phyloP scores from a whole-genome alignment of 306 rosid genomes.

The Vigna mungo region DNA sequence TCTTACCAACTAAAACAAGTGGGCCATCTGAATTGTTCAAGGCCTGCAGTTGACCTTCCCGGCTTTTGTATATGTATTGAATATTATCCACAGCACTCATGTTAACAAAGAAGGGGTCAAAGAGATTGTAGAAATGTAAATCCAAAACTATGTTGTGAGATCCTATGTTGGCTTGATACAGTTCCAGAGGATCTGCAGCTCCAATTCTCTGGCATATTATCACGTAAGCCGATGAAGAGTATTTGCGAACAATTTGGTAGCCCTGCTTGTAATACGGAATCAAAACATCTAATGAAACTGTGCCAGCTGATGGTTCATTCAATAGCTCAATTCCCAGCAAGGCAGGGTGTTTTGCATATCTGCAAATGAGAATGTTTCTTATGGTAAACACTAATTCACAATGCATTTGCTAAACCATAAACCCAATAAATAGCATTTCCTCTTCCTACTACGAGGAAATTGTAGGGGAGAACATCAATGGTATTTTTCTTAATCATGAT shows the following conservation, averaged over 20 bases:
- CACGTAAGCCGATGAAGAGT: conserved; percentile 77
- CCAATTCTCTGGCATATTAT: conserved; percentile 94
- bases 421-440: neutral
- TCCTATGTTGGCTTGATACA: conserved; percentile 70
- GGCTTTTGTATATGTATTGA: conserved; percentile 72
- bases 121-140: conserved; percentile 70
- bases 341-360: conserved; percentile 76
- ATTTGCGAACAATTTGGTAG: conserved; percentile 74
- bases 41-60: conserved; percentile 73
- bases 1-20: conserved; percentile 72
- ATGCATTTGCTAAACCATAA: conserved; percentile 31
- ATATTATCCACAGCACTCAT: conserved; percentile 75
- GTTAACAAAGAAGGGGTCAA: conserved; percentile 72
- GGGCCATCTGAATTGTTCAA: conserved; percentile 77
- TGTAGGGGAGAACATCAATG: too few relatives aligned
- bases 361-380: conserved; percentile 50
- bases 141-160: conserved; percentile 51
- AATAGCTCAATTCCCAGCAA: conserved; percentile 90
- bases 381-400: conserved; percentile 10
- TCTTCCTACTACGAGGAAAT: neutral
- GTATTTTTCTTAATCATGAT: conserved; percentile 2
- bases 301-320: conserved; percentile 80
- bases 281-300: conserved; percentile 73
- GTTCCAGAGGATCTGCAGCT: conserved; percentile 85
- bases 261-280: conserved; percentile 81